Conservation (phyloP, 2,329 filamentous ascomycete species). For the Coniella lustricola region DNA sequence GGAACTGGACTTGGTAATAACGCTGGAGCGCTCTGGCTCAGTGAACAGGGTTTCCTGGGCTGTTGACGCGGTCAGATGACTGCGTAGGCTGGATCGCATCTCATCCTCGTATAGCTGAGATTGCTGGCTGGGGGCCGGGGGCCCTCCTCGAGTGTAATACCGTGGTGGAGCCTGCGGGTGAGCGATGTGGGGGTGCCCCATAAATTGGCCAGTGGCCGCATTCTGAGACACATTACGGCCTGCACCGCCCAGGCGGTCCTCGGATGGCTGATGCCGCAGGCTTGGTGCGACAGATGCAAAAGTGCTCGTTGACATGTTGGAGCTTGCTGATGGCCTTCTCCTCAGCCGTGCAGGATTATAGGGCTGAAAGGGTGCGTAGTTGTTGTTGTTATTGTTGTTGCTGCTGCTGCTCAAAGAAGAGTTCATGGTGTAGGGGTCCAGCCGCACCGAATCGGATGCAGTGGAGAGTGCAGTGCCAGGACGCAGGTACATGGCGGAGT, state of each 20-base stretch:
- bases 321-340: conserved; percentile 10
- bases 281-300: conserved; percentile 9
- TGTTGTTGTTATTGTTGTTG: not conserved
- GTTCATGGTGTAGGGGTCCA: conserved; percentile 9
- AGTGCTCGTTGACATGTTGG: conserved; percentile 13
- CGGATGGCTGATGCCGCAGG: conserved; percentile 11
- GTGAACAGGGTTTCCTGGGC: conserved; percentile 45
- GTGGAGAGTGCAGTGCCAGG: conserved; percentile 12
- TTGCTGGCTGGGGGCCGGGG: conserved; percentile 15
- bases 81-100: conserved; percentile 48
- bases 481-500: conserved; percentile 9
- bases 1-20: conserved; percentile 73
- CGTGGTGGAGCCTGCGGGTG: conserved; percentile 13
- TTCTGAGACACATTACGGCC: conserved; percentile 16
- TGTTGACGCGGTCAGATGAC: conserved; percentile 47
- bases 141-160: conserved; percentile 10
- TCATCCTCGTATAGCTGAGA: conserved; percentile 45
- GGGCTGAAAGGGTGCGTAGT: conserved; percentile 5
- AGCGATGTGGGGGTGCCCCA: conserved; percentile 15
- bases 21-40: conserved; percentile 70
- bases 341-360: conserved; percentile 2
- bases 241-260: conserved; percentile 11
- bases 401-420: not conserved
- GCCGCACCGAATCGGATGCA: conserved; percentile 11
- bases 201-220: conserved; percentile 13